Conservation (phyloP, 805 yeast genomes). For the Jamesozyma gamospora region DNA sequence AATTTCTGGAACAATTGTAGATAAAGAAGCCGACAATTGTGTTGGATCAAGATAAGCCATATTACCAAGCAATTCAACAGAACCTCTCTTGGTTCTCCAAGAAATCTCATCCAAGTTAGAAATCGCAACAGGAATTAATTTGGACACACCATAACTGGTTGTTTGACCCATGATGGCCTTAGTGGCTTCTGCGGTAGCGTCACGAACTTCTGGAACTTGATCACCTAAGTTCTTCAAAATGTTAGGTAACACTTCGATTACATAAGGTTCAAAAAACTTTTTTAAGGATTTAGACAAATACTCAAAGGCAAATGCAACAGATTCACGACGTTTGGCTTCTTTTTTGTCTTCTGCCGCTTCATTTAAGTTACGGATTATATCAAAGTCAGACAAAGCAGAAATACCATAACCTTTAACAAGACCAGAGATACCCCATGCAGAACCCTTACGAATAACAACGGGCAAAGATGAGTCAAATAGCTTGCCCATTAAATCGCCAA, state of each 20-base stretch:
- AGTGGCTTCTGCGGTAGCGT: slow-evolving; percentile 81
- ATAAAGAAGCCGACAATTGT: slow-evolving; percentile 79
- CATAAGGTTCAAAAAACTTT: slow-evolving; percentile 84
- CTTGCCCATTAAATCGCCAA: slow-evolving; percentile 49
- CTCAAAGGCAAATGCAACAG: slow-evolving; percentile 80
- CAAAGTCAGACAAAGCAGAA: slow-evolving; percentile 61
- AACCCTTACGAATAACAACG: slow-evolving; percentile 66
- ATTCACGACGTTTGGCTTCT: slow-evolving; percentile 64
- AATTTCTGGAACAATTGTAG: slow-evolving; percentile 89
- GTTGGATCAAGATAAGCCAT: slow-evolving; percentile 97
- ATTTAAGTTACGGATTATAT: slow-evolving; percentile 60
- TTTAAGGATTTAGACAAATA: slow-evolving; percentile 72
- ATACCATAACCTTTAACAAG: slow-evolving; percentile 85
- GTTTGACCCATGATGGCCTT: slow-evolving; percentile 81
- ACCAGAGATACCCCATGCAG: slow-evolving; percentile 95
- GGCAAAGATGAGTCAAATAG: slow-evolving; percentile 38
- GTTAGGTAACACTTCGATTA: slow-evolving; percentile 75
- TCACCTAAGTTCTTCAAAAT: slow-evolving; percentile 81
- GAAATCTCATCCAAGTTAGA: slow-evolving; percentile 77
- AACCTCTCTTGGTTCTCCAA: slow-evolving; percentile 95
- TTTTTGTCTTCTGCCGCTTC: slow-evolving; percentile 86
- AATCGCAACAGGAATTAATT: slow-evolving; percentile 83
- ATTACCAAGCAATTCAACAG: slow-evolving; percentile 90
- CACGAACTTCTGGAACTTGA: slow-evolving; percentile 71
- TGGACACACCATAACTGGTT: slow-evolving; percentile 84